phyloP scores from a whole-genome alignment of 2,329 filamentous ascomycete species.

The Berkeleyomyces basicola region DNA sequence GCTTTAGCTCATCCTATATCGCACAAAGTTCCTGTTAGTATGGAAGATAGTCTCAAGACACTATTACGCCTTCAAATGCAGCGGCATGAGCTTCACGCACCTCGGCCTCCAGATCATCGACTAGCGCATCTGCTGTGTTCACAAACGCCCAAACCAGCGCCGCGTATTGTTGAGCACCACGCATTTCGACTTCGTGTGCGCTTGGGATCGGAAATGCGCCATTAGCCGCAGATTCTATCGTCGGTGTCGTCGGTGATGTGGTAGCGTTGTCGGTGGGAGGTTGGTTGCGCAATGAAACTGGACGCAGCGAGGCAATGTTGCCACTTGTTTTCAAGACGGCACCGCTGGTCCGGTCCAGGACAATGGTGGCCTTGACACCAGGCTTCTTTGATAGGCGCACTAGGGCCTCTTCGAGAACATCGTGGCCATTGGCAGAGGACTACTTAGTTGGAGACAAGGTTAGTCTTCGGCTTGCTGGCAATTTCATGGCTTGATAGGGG shows the following conservation, averaged over 20 bases:
- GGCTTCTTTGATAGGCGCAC: constrained; percentile 59
- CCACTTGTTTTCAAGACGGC: constrained; percentile 62
- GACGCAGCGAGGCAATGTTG: constrained; percentile 40
- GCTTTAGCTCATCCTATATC: constrained; percentile 53
- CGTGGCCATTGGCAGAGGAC: constrained; percentile 23
- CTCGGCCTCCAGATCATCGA: constrained; percentile 58
- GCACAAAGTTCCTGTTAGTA: background rate
- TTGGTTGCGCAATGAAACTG: constrained; percentile 19
- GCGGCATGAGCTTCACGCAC: constrained; percentile 23
- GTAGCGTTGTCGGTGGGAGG: constrained; percentile 8
- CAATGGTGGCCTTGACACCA: constrained; percentile 61
- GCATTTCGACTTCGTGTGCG: constrained; percentile 32
- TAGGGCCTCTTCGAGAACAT: constrained; percentile 48
- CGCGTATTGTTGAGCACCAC: constrained; percentile 56
- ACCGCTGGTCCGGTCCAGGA: constrained; percentile 55
- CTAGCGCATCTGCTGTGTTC: constrained; percentile 48
- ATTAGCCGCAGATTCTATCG: constrained; percentile 19
- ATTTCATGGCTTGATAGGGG: background rate
- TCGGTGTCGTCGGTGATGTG: constrained; percentile 18
- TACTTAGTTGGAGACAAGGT: background rate
- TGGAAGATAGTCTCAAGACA: background rate
- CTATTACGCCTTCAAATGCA: background rate
- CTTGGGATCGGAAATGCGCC: constrained; percentile 16
- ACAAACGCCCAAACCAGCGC: constrained; percentile 62
- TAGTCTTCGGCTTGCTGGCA: background rate